A percentile compares a stretch with the other conserved stretches of the same genome.
phyloP scores from a whole-genome alignment of 163 green algal species.

The Chloromonas sp. region DNA sequence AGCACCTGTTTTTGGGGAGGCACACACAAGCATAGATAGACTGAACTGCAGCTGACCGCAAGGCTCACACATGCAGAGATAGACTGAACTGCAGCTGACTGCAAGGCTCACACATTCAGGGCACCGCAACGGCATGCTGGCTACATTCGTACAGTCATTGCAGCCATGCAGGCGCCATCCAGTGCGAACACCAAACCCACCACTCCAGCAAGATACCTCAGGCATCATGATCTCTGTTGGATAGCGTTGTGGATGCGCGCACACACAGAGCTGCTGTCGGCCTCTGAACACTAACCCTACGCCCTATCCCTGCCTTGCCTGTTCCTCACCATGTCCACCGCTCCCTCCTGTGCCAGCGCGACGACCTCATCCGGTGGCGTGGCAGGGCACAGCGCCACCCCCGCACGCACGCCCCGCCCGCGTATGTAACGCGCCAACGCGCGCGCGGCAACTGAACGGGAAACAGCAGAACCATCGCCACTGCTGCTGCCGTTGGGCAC shows the following conservation, averaged over 20 bases:
- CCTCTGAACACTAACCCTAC: too few relatives aligned
- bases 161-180: not conserved
- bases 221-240: conserved; percentile 1
- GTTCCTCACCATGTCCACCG: conserved; percentile 56
- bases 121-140: not conserved
- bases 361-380: conserved; percentile 56
- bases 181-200: conserved; percentile 37
- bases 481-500: not conserved
- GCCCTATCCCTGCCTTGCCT: too few relatives aligned
- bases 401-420: conserved; percentile 57
- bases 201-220: conserved; percentile 28
- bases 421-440: conserved; percentile 20
- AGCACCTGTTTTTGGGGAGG: conserved; percentile 47
- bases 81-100: not conserved
- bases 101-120: not conserved
- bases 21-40: not conserved
- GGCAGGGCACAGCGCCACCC: conserved; percentile 57
- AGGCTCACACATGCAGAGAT: not conserved
- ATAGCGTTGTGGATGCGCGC: too few relatives aligned
- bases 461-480: too few relatives aligned
- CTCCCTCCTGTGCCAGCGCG: conserved; percentile 42
- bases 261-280: too few relatives aligned
- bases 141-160: not conserved
- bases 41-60: not conserved
- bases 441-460: not conserved